Evolutionary conservation across 352 stramenopile species (phyloP).

Genomic region (Globisporangium yorkense): DNA sequence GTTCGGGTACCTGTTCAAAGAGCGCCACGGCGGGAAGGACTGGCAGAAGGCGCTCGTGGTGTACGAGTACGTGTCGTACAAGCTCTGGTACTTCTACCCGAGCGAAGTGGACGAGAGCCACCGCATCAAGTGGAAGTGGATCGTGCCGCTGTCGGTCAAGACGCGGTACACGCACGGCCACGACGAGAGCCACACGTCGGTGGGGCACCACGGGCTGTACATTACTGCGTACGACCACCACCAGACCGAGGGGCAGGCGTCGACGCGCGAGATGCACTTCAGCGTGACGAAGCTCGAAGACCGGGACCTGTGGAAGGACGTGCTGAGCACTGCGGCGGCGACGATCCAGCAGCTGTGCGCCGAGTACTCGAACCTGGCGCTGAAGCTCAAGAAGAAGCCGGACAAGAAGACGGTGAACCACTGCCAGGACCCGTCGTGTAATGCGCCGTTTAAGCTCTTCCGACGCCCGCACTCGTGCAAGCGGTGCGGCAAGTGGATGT

Average conservation of each 20-base stretch:
- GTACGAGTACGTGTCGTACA: conserved; percentile 84
- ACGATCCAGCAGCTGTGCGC: conserved; percentile 61
- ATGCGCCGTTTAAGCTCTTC: conserved; percentile 77
- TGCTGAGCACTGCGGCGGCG: conserved; percentile 48
- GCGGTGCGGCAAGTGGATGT: conserved; percentile 83
- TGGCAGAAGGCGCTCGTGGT: conserved; percentile 85
- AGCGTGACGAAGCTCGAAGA: conserved; percentile 84
- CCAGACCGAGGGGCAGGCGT: conserved; percentile 34
- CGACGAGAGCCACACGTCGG: conserved; percentile 75
- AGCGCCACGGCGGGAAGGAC: conserved; percentile 43
- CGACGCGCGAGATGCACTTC: conserved; percentile 75
- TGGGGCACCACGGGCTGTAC: conserved; percentile 80
- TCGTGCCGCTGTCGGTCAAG: conserved; percentile 67
- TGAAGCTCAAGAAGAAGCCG: conserved; percentile 74
- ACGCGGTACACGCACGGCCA: conserved; percentile 80
- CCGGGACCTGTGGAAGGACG: conserved; percentile 73
- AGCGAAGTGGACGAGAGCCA: conserved; percentile 78
- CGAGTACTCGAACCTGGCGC: conserved; percentile 56
- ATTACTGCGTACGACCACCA: conserved; percentile 80
- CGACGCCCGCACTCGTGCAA: conserved; percentile 79
- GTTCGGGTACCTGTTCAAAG: conserved; percentile 84
- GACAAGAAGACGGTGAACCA: conserved; percentile 80
- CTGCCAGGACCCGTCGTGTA: conserved; percentile 65
- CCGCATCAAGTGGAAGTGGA: conserved; percentile 86
- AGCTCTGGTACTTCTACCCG: conserved; percentile 88